Evolutionary conservation across 2,329 filamentous ascomycete species (phyloP).

Genomic region (Aspergillus caelatus): DNA sequence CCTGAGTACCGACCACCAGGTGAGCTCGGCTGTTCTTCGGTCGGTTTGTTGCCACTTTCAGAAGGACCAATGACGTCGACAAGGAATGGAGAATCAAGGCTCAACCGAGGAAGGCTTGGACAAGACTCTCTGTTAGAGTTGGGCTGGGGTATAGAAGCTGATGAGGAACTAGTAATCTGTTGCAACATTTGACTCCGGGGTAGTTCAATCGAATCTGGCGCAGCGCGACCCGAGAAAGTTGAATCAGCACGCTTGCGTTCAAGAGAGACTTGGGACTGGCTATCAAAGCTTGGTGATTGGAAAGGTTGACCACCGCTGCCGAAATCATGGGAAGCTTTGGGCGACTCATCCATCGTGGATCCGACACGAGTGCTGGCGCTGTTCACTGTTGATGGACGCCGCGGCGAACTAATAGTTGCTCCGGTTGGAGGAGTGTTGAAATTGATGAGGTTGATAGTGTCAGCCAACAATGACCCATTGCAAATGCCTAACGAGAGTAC

Average conservation of each 20-base stretch:
- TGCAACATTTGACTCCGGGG: constrained; percentile 54
- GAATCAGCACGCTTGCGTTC: constrained; percentile 60
- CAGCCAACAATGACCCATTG: constrained; percentile 68
- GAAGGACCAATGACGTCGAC: constrained; percentile 42
- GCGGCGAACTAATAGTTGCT: constrained; percentile 42
- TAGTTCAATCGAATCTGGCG: constrained; percentile 59
- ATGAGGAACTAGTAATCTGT: constrained; percentile 50
- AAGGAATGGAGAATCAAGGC: constrained; percentile 49
- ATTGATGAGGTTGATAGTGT: constrained; percentile 62
- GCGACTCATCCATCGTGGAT: constrained; percentile 66
- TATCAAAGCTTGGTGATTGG: constrained; percentile 56
- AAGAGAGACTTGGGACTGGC: constrained; percentile 29
- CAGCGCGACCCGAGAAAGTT: constrained; percentile 51
- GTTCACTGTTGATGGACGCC: constrained; percentile 55
- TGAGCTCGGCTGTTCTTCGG: constrained; percentile 33
- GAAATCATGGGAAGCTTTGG: constrained; percentile 68
- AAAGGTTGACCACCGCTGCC: constrained; percentile 68
- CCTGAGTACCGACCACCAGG: constrained; percentile 67
- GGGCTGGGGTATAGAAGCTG: constrained; percentile 19
- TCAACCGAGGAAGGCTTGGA: constrained; percentile 46
- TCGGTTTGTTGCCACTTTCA: constrained; percentile 22
- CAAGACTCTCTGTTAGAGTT: constrained; percentile 32
- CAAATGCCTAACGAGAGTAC: constrained; percentile 73
- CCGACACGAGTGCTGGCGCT: constrained; percentile 59
- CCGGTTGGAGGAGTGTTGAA: constrained; percentile 56